phyloP scores from a whole-genome alignment of 2,329 filamentous ascomycete species.

The Neopestalotiopsis sp. region DNA sequence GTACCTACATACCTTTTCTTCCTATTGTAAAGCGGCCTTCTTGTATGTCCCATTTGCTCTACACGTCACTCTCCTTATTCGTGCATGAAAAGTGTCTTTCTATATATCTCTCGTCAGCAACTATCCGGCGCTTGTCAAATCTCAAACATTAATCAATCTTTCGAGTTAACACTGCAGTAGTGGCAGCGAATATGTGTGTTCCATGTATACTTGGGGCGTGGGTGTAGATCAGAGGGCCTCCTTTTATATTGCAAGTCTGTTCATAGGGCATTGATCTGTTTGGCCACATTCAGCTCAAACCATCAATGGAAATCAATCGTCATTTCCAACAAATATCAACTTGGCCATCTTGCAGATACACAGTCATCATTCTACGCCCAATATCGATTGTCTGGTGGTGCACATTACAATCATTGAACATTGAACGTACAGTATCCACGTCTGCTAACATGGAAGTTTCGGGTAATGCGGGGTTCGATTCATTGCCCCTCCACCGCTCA shows the following conservation, averaged over 20 bases:
- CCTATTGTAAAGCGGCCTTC: too few relatives aligned
- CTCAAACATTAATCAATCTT: not conserved
- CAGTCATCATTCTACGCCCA: not conserved
- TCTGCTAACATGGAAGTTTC: conserved; percentile 4
- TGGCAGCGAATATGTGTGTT: not conserved
- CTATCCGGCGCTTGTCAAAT: not conserved
- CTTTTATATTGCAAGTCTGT: not conserved
- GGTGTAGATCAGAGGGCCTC: not conserved
- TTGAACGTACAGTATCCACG: not conserved
- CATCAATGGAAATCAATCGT: too few relatives aligned
- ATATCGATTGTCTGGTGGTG: not conserved
- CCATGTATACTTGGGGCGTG: not conserved
- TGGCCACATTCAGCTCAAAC: too few relatives aligned
- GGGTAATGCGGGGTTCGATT: conserved; percentile 9
- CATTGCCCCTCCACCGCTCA: conserved; percentile 13
- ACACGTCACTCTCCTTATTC: not conserved
- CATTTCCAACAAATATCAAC: not conserved
- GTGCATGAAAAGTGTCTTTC: not conserved
- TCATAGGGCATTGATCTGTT: too few relatives aligned
- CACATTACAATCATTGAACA: not conserved
- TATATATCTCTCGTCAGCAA: not conserved
- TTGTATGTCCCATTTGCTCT: not conserved
- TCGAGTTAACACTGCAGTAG: not conserved
- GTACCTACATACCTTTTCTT: too few relatives aligned
- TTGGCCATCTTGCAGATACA: not conserved